These are phyloP conservation scores for Podaxis mareebaensis DNA, from an alignment of 768 basidiomycete genomes.

Conservation along the genomic window DNA sequence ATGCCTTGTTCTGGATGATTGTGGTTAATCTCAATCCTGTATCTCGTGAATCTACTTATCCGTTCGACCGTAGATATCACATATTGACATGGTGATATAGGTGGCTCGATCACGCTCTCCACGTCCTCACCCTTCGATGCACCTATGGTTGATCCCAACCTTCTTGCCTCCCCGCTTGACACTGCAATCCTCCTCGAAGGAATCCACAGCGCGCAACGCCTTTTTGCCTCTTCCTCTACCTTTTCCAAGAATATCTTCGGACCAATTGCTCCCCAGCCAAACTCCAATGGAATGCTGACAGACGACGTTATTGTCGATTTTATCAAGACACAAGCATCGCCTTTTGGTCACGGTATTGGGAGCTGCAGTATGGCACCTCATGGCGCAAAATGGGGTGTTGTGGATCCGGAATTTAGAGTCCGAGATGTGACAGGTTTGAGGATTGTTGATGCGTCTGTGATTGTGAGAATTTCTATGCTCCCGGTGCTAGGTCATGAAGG, in stretches of 20 bases:
- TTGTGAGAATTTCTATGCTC: background rate
- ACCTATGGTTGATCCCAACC: constrained; percentile 42
- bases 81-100: background rate
- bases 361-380: background rate
- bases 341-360: constrained; percentile 2
- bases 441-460: constrained; percentile 12
- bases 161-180: constrained; percentile 25
- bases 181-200: constrained; percentile 24
- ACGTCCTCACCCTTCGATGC: constrained; percentile 40
- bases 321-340: background rate
- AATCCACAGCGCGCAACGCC: constrained; percentile 20
- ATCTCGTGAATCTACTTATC: background rate
- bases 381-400: constrained; percentile 10
- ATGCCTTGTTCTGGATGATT: background rate
- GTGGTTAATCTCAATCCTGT: background rate
- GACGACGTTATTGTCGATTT: constrained; percentile 1
- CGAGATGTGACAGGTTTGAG: background rate
- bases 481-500: background rate
- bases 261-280: background rate
- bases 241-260: constrained; percentile 20
- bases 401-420: constrained; percentile 8
- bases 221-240: constrained; percentile 19
- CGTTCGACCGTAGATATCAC: no score
- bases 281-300: constrained; percentile 13
- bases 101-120: constrained; percentile 29